Evolutionary conservation across 2,329 filamentous ascomycete genomes (phyloP), one percentile per base, ranked within the genome.

Genomic region (Mollisiaceae sp.): DNA sequence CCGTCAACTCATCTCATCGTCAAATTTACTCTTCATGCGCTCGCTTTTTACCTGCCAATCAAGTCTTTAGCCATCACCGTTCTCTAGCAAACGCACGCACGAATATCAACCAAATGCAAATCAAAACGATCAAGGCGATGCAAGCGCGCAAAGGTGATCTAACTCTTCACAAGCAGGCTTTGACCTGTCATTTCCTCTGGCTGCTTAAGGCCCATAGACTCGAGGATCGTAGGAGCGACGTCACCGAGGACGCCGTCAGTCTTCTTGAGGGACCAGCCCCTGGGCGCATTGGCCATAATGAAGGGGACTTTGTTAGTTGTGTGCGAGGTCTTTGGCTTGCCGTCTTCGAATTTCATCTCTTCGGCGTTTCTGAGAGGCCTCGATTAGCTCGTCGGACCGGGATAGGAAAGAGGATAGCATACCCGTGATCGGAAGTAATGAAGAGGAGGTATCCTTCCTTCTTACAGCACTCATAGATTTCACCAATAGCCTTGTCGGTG

Each of bases 281-380:
- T 86, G 47, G 95, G 95, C 9, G 94, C 94, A 78, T 98, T 99
- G 78, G 94, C 93, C 94, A 99, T 97, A 80, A 98, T 88, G 78
- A 99, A 94, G 11, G 95, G 95, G 61, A 99, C 95, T 80, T 95
- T 95, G 86, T 99, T 99, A 72, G 91, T 94, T 55, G 95, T 99
- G 85, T 99, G 95, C 60, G 92, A 94, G 9, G 95, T 99, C 88
- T 99, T 99, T 74, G 95, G 95, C 78, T 93, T 97, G 78, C 94
- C 93, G 78, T 97, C 92, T 73, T 92, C 83, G 77, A 93, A 98
- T 81, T 98, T 91, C 95, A 99, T 99, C 84, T 99, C 95, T 83
- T 99, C 95, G 64, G 95, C 95, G 77, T 99, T 99, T 75, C 68
- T 77, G 63, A 66, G 67, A 43, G 45, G 45, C 65, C 73, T 32